Percentiles rank a stretch among this genome's conserved stretches.
These are phyloP conservation scores for Pseudocercospora macadamiae DNA, from an alignment of 2,329 filamentous ascomycete species.

Conservation along the genomic window DNA sequence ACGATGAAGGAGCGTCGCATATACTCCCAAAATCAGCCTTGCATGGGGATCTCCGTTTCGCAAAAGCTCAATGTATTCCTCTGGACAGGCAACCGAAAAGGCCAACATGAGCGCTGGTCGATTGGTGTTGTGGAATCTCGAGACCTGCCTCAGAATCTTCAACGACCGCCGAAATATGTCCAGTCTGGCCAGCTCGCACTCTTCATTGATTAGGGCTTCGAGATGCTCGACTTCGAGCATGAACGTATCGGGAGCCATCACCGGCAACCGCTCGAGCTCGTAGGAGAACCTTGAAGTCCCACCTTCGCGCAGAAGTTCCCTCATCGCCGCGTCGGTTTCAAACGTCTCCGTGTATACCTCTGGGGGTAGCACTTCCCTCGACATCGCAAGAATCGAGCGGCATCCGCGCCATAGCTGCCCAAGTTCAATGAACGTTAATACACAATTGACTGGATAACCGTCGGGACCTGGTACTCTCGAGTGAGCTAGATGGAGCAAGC, in stretches of 20 bases:
- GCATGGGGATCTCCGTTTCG: background rate
- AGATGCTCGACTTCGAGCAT: too few species aligned
- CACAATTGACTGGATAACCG: background rate
- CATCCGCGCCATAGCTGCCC: slow-evolving; percentile 4
- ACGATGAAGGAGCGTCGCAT: slow-evolving; percentile 2
- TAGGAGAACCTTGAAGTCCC: too few species aligned
- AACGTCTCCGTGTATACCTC: background rate
- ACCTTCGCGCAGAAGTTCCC: background rate
- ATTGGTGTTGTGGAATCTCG: background rate
- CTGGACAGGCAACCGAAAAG: background rate
- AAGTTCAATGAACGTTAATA: background rate
- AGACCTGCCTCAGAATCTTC: slow-evolving; percentile 1
- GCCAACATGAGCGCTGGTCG: slow-evolving; percentile 2
- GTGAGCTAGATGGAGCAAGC: background rate
- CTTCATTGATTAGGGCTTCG: background rate
- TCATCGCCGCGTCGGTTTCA: background rate
- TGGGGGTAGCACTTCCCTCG: background rate
- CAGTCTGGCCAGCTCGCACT: background rate
- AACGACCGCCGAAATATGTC: background rate
- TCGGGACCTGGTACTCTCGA: background rate
- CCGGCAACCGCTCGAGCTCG: too few species aligned
- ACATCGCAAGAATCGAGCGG: background rate
- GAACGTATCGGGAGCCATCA: too few species aligned
- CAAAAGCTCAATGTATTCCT: slow-evolving; percentile 3
- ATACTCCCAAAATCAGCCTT: slow-evolving; percentile 5